phyloP scores from a whole-genome alignment of 2,329 filamentous ascomycete species.

The Elsinoe necatrix region DNA sequence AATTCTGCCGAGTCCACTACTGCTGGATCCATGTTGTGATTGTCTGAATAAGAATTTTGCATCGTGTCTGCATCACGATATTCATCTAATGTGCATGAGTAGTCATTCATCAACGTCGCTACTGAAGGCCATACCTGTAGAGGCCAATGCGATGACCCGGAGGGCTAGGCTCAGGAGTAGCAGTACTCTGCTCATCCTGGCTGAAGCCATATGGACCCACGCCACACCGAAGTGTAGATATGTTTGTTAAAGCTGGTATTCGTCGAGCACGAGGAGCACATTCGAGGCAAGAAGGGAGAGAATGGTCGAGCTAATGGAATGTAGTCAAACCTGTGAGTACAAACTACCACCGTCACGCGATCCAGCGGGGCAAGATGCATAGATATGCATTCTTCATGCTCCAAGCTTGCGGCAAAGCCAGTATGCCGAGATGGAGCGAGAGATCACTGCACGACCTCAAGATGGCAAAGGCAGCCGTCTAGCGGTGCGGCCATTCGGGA shows the following conservation, averaged over 20 bases:
- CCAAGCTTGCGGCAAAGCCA: background rate
- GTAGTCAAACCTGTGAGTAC: too few relatives aligned
- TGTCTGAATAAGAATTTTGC: slow-evolving; percentile 19
- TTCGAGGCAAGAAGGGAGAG: too few relatives aligned
- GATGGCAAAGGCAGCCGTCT: background rate
- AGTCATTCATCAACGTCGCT: too few relatives aligned
- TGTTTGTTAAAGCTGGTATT: too few relatives aligned
- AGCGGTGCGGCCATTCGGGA: background rate
- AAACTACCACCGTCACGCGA: too few relatives aligned
- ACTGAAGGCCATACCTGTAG: background rate
- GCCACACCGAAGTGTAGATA: too few relatives aligned
- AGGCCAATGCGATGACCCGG: background rate
- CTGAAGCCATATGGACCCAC: too few relatives aligned
- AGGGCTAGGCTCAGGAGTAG: background rate
- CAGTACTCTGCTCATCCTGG: background rate
- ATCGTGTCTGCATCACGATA: slow-evolving; percentile 15
- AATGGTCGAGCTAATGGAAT: too few relatives aligned
- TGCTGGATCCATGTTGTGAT: slow-evolving; percentile 37
- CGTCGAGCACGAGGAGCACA: too few relatives aligned
- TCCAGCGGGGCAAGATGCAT: background rate
- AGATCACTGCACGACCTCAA: background rate
- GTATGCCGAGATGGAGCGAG: background rate
- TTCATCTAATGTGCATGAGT: background rate
- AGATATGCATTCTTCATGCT: background rate
- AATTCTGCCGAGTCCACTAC: slow-evolving; percentile 30